phyloP scores from a whole-genome alignment of 805 yeast species.

The Kluyveromyces aestuarii region DNA sequence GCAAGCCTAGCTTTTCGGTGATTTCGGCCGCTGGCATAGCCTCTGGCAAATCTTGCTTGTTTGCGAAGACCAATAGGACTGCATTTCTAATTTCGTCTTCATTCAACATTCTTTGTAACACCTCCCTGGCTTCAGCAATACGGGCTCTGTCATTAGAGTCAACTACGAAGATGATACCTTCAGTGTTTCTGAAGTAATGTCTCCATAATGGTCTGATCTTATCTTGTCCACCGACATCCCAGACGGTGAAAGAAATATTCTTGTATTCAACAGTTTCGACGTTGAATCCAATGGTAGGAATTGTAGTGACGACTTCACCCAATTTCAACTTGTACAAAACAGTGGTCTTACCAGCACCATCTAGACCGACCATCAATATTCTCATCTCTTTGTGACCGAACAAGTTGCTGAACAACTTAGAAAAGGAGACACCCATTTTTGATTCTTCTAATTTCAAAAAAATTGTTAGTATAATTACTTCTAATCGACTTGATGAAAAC shows the following conservation, averaged over 20 bases:
- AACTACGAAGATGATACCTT: conserved; percentile 95
- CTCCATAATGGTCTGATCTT: conserved; percentile 98
- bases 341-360: conserved; percentile 98
- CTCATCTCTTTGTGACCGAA: conserved; percentile 98
- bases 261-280: conserved; percentile 97
- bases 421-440: conserved; percentile 89
- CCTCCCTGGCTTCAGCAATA: conserved; percentile 96
- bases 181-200: conserved; percentile 97
- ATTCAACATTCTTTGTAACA: conserved; percentile 94
- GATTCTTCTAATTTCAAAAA: background rate
- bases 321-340: conserved; percentile 88
- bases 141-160: conserved; percentile 98
- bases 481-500: background rate
- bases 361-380: conserved; percentile 95
- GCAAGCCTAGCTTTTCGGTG: conserved; percentile 93
- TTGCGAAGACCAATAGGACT: conserved; percentile 88
- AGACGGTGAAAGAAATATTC: conserved; percentile 91
- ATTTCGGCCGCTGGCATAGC: conserved; percentile 99
- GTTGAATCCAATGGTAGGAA: conserved; percentile 95
- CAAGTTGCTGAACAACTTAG: conserved; percentile 89
- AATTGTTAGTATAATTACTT: background rate
- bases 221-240: conserved; percentile 99
- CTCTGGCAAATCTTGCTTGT: conserved; percentile 97
- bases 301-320: conserved; percentile 93
- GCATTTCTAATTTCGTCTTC: conserved; percentile 98